phyloP scores from a whole-genome alignment of 78 protist species.

The Dictyostelium brefeldianum region DNA sequence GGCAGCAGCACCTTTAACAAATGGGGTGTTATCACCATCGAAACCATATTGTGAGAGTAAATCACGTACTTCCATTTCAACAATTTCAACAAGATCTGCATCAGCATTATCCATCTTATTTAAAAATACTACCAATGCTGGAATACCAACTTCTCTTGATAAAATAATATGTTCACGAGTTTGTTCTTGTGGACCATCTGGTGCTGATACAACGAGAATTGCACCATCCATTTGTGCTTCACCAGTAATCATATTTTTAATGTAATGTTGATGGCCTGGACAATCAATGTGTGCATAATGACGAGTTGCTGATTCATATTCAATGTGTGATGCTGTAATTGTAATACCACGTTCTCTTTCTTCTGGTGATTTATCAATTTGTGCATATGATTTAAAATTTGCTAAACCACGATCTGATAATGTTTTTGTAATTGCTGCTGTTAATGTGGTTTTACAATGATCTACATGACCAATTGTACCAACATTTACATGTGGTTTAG shows the following conservation, averaged over 20 bases:
- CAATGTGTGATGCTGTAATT: slow-evolving; percentile 96
- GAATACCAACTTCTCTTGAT: slow-evolving; percentile 94
- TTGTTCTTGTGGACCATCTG: slow-evolving; percentile 98
- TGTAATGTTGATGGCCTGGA: slow-evolving; percentile 97
- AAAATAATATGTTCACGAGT: slow-evolving; percentile 97
- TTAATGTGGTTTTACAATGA: slow-evolving; percentile 98
- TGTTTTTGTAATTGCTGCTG: slow-evolving; percentile 97
- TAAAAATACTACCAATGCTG: slow-evolving; percentile 93
- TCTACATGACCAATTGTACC: slow-evolving; percentile 99
- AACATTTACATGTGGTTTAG: slow-evolving; percentile 97
- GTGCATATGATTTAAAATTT: slow-evolving; percentile 86
- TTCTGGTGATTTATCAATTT: slow-evolving; percentile 96
- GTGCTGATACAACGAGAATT: slow-evolving; percentile 94
- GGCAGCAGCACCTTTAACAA: slow-evolving; percentile 82
- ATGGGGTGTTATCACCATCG: slow-evolving; percentile 91
- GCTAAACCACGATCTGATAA: slow-evolving; percentile 86
- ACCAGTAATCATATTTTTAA: slow-evolving; percentile 98
- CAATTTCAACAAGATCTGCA: slow-evolving; percentile 94
- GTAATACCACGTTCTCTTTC: slow-evolving; percentile 97
- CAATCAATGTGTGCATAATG: slow-evolving; percentile 98
- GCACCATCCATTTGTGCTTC: slow-evolving; percentile 98
- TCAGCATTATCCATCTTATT: slow-evolving; percentile 96
- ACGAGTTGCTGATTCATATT: slow-evolving; percentile 91
- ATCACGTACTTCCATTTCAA: slow-evolving; percentile 95
- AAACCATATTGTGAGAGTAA: slow-evolving; percentile 90